A percentile compares a stretch with the other conserved stretches of the same genome.
phyloP scores from a whole-genome alignment of 2,329 filamentous ascomycete genomes.

The Fulvia fulva region DNA sequence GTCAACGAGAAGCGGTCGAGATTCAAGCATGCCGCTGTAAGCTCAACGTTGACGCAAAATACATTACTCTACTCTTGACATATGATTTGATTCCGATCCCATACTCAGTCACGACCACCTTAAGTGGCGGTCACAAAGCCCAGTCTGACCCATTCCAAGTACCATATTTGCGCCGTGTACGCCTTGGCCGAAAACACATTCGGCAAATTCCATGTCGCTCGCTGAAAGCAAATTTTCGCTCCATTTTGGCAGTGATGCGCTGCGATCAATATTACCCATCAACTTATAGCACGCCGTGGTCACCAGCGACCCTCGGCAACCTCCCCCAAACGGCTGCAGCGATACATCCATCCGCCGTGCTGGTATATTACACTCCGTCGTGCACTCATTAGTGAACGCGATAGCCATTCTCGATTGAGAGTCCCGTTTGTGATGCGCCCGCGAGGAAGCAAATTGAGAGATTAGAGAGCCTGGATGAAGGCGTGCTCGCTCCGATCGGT shows the following conservation, averaged over 20 bases:
- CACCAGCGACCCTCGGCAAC: not conserved
- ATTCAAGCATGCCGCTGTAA: too few species aligned
- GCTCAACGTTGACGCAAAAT: too few species aligned
- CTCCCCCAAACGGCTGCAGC: not conserved
- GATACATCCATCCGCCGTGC: not conserved
- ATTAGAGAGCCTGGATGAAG: not conserved
- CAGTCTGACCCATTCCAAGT: not conserved
- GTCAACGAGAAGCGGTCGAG: too few species aligned
- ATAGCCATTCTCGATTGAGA: not conserved
- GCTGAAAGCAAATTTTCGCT: not conserved
- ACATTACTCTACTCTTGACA: not conserved
- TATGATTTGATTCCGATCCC: not conserved
- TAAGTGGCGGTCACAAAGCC: not conserved
- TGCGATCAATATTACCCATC: not conserved
- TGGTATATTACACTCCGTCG: not conserved
- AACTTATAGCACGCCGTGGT: not conserved
- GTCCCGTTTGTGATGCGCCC: not conserved
- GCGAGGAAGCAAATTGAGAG: not conserved
- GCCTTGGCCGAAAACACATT: not conserved
- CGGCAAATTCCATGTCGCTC: not conserved
- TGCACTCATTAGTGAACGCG: slow-evolving; percentile 1
- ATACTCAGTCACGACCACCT: not conserved
- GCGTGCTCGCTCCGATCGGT: not conserved
- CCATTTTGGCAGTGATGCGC: not conserved
- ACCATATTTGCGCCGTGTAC: not conserved